Base-by-base conservation (phyloP, 371 early-diverging fungal species). In the Apophysomyces trapeziformis region DNA sequence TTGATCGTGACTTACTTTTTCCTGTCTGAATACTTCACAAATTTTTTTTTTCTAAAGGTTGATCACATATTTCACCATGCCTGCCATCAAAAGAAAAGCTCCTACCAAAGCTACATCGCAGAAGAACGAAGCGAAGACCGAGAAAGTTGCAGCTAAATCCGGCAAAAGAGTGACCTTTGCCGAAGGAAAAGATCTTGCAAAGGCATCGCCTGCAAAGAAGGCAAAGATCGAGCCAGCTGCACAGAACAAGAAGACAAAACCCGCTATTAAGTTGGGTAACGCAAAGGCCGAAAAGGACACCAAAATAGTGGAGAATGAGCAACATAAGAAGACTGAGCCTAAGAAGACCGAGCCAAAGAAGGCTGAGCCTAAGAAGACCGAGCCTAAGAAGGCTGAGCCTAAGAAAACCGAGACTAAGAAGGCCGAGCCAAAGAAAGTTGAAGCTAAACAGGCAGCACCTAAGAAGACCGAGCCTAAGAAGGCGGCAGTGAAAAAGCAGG, bases 1-100 rank as follows among this genome's bases (percentile, higher is more conserved):
- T 50, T 50, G n/a, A 9, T 21, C 32, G 54, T 50, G 54, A 50
- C 54, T 50, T n/a, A 50, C 54, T 50, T 50, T 50, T 50, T 50
- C 54, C 35, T 21, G 16, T 50, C 54, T 7, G 9, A 50, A 50
- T 21, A 50, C 16, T 1, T 41, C 13, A 11, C 41, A 41, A 41
- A 11, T 41, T 50, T 50, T 50, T 21, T 21, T 21, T 21, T 18
- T 50, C 32, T 50, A 1, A n/a, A 13, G 46, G 54, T 50, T 50
- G 21, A 50, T 50, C 54, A 50, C 21, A 50, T n/a, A 50, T 9
- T 11, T 8, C 13, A 50, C 16, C 54, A 50, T 50, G 54, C 54
- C 54, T n/a, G 54, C 54, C 21, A 50, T 50, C 54, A 50, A 50
- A 26, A 50, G 54, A 50, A 50, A 50, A 26, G 54, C 54, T 21